These are phyloP conservation scores for Podaxis carcinomalis DNA, from an alignment of 768 basidiomycete species.

Conservation along the genomic window DNA sequence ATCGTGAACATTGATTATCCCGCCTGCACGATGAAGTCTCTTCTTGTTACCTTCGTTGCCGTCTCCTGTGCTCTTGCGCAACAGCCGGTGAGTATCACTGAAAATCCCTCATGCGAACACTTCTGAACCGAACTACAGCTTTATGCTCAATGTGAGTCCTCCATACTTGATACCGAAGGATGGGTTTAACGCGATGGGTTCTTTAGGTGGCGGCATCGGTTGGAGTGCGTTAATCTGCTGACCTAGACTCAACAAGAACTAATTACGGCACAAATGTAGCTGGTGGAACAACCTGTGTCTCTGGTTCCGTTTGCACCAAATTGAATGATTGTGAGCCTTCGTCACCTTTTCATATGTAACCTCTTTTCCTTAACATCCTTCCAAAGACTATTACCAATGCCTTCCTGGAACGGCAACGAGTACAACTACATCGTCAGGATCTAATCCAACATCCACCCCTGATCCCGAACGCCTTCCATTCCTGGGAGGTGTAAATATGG, in stretches of 20 bases:
- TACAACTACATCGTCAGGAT: slow-evolving; percentile 16
- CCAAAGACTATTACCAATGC: slow-evolving; percentile 32
- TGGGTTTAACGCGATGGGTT: background rate
- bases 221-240: slow-evolving; percentile 1
- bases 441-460: slow-evolving; percentile 17
- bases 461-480: slow-evolving; percentile 25
- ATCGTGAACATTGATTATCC: background rate
- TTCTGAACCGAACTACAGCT: background rate
- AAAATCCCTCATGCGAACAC: background rate
- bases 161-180: background rate
- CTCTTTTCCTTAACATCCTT: background rate
- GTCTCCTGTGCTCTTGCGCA: slow-evolving; percentile 18
- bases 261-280: slow-evolving; percentile 10
- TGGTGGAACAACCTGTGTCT: slow-evolving; percentile 31
- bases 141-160: slow-evolving; percentile 6
- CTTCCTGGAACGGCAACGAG: slow-evolving; percentile 25
- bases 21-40: slow-evolving; percentile 14
- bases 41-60: slow-evolving; percentile 14
- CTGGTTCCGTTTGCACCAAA: slow-evolving; percentile 28
- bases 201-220: slow-evolving; percentile 2
- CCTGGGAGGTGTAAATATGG: slow-evolving; percentile 46
- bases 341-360: background rate
- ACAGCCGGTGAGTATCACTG: slow-evolving; percentile 17
- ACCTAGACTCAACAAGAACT: background rate
- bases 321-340: slow-evolving; percentile 27